phyloP scores from a whole-genome alignment of 306 rosid genomes.

The Betula pendula region DNA sequence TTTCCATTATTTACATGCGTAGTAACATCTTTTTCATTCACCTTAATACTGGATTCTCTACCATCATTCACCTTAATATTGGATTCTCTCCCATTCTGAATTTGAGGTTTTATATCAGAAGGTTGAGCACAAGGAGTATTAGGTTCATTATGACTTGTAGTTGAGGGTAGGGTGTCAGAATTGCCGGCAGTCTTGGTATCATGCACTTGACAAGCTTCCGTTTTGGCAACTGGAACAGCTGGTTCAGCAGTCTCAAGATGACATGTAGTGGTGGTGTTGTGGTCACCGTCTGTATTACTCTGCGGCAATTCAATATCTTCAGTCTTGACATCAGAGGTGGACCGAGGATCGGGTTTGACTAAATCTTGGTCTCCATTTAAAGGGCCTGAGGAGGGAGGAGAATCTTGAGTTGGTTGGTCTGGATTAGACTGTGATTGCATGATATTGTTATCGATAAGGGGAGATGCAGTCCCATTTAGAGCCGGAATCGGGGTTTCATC shows the following conservation, averaged over 20 bases:
- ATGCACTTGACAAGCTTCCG: conserved; percentile 45
- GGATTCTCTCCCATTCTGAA: conserved; percentile 36
- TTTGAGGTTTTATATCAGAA: conserved; percentile 38
- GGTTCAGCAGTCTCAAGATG: conserved; percentile 31
- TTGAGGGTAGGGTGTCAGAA: conserved; percentile 28
- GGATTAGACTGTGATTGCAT: conserved; percentile 27
- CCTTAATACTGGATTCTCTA: conserved; percentile 31
- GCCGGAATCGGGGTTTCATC: conserved; percentile 24
- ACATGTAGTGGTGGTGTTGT: conserved; percentile 27
- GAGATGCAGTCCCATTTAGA: conserved; percentile 28
- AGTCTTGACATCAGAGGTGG: conserved; percentile 32
- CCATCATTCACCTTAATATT: conserved; percentile 43
- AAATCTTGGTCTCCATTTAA: conserved; percentile 33
- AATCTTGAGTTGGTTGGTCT: conserved; percentile 27
- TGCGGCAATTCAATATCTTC: conserved; percentile 37
- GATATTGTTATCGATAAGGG: conserved; percentile 25
- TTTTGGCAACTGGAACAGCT: conserved; percentile 38
- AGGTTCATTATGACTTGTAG: conserved; percentile 36
- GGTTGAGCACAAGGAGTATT: conserved; percentile 34
- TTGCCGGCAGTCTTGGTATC: conserved; percentile 27
- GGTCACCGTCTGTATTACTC: conserved; percentile 22
- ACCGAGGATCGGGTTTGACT: conserved; percentile 29
- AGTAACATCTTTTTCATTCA: conserved; percentile 46
- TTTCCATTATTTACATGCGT: conserved; percentile 54
- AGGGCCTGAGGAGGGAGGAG: conserved; percentile 31